phyloP scores from a whole-genome alignment of 2,329 filamentous ascomycete species.

The Diaporthe helianthi region DNA sequence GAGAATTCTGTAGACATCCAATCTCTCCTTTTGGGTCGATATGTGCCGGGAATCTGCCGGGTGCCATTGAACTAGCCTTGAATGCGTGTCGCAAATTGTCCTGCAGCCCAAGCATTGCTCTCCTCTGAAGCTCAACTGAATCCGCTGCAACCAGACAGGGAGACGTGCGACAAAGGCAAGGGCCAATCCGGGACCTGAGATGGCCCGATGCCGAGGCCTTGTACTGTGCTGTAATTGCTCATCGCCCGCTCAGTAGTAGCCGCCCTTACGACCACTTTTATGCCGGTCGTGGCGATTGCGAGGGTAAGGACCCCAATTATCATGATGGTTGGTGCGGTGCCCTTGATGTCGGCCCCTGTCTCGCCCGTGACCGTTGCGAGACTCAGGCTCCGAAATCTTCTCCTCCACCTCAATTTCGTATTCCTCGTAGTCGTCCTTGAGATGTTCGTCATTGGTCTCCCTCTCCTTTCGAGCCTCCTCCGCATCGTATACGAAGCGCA shows the following conservation, averaged over 20 bases:
- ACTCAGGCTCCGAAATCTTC: slow-evolving; percentile 48
- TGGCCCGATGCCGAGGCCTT: background rate
- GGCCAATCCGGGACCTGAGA: background rate
- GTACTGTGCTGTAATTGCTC: background rate
- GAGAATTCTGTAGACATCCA: background rate
- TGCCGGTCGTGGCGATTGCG: slow-evolving; percentile 33
- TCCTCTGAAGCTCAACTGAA: background rate
- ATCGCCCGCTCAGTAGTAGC: slow-evolving; percentile 30
- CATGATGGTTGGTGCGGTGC: slow-evolving; percentile 33
- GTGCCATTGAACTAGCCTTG: background rate
- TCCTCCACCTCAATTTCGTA: slow-evolving; percentile 81
- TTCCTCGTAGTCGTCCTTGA: slow-evolving; percentile 77
- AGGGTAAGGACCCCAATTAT: slow-evolving; percentile 34
- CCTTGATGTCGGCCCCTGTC: slow-evolving; percentile 35
- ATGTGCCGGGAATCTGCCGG: background rate
- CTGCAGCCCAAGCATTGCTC: background rate
- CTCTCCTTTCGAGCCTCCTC: slow-evolving; percentile 77
- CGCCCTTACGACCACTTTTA: slow-evolving; percentile 34
- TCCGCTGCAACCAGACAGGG: background rate
- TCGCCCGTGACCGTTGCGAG: slow-evolving; percentile 33
- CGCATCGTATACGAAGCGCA: slow-evolving; percentile 88
- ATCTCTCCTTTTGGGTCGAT: background rate
- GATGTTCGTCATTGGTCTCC: slow-evolving; percentile 70
- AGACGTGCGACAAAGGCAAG: background rate
- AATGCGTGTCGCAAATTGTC: background rate